Evolutionary conservation across 2,329 filamentous ascomycete species (phyloP).

Genomic region (Emericellopsis atlantica): DNA sequence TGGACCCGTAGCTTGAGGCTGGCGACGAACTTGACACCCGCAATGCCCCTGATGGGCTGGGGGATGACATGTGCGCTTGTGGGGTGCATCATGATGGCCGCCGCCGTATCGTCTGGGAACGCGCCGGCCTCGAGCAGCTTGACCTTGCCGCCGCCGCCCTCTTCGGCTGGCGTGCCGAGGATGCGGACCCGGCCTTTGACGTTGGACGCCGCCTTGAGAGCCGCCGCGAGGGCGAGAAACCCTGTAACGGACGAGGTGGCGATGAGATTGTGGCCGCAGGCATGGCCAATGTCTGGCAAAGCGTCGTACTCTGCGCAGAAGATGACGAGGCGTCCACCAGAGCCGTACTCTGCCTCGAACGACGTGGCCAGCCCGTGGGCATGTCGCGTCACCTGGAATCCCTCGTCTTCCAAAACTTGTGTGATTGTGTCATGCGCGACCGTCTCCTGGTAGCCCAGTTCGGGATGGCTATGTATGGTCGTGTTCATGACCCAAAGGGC

Average conservation of each 20-base stretch:
- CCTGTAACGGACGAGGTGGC: conserved; percentile 23
- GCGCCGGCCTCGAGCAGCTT: conserved; percentile 29
- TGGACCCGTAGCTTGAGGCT: conserved; percentile 18
- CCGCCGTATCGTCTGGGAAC: conserved; percentile 16
- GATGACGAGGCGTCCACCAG: conserved; percentile 17
- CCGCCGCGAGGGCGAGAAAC: conserved; percentile 21
- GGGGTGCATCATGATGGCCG: too few species aligned
- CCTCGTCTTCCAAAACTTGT: conserved; percentile 8
- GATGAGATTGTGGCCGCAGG: conserved; percentile 32
- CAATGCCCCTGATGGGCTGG: too few species aligned
- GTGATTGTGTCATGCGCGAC: conserved; percentile 13
- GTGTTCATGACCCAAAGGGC: too few species aligned
- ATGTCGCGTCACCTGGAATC: conserved; percentile 13
- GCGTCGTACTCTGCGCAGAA: conserved; percentile 30
- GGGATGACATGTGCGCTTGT: too few species aligned
- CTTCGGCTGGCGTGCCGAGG: conserved; percentile 28
- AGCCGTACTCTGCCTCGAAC: conserved; percentile 15
- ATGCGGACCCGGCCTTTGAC: conserved; percentile 21
- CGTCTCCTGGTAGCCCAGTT: conserved; percentile 14
- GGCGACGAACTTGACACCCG: too few species aligned
- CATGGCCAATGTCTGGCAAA: conserved; percentile 28
- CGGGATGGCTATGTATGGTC: conserved; percentile 7
- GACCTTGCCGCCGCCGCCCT: conserved; percentile 33
- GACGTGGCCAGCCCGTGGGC: conserved; percentile 18
- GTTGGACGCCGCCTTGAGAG: conserved; percentile 12